phyloP scores from a whole-genome alignment of 805 yeast genomes.

The Metschnikowia cubensis region DNA sequence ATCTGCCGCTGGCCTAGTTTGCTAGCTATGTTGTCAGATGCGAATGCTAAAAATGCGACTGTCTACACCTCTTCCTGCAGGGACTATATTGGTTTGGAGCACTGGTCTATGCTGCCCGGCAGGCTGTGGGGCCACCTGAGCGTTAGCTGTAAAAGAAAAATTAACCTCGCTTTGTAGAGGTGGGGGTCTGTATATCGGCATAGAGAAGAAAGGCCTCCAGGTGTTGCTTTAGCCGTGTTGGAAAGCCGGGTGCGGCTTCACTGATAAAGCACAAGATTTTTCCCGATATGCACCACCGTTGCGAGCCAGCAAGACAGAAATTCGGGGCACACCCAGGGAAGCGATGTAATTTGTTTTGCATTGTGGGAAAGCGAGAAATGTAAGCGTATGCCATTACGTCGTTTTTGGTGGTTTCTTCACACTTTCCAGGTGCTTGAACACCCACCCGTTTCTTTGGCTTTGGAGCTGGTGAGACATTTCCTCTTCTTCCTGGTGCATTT shows the following conservation, averaged over 20 bases:
- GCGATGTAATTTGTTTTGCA: too few species aligned
- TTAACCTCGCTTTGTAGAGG: neutral
- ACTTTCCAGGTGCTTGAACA: conserved; percentile 19
- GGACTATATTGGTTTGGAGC: neutral
- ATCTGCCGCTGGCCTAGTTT: neutral
- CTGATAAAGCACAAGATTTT: neutral
- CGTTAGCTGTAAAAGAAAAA: neutral
- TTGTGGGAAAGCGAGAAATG: neutral
- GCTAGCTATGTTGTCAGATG: neutral
- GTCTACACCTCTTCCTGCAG: conserved; percentile 3
- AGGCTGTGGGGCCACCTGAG: neutral
- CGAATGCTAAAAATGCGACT: neutral
- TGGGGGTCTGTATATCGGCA: neutral
- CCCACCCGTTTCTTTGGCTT: conserved; percentile 28
- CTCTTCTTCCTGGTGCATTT: conserved; percentile 25
- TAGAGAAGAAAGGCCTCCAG: neutral
- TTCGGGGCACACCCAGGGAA: neutral
- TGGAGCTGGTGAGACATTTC: conserved; percentile 9
- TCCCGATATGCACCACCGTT: neutral
- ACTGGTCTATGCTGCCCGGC: neutral
- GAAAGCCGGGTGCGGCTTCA: neutral
- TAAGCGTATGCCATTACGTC: neutral
- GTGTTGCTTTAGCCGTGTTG: neutral
- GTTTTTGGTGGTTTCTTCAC: neutral
- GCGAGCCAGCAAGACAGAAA: neutral